phyloP scores from a whole-genome alignment of 2,329 filamentous ascomycete species.

The Myriosclerotinia duriaeana region DNA sequence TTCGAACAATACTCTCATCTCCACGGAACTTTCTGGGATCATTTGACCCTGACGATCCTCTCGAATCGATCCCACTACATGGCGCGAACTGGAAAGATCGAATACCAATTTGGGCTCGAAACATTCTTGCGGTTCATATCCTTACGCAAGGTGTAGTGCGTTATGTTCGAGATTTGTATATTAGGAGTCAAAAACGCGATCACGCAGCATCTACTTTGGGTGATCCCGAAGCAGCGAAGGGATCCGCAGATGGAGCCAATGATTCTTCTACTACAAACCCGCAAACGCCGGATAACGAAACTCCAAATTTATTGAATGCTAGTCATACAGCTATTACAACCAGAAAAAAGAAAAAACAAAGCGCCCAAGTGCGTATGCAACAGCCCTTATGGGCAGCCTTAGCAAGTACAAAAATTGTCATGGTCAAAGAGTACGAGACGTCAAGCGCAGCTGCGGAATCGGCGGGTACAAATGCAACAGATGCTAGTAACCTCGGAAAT shows the following conservation, averaged over 20 bases:
- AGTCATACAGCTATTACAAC: constrained; percentile 50
- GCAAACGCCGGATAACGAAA: constrained; percentile 34
- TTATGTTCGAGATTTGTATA: constrained; percentile 68
- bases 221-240: constrained; percentile 65
- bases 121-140: constrained; percentile 71
- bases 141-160: constrained; percentile 70
- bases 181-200: constrained; percentile 59
- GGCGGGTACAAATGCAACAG: constrained; percentile 70
- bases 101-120: constrained; percentile 66
- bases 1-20: constrained; percentile 37
- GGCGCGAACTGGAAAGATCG: constrained; percentile 52
- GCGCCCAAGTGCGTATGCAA: constrained; percentile 82
- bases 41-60: constrained; percentile 46
- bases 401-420: constrained; percentile 93
- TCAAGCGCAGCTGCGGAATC: constrained; percentile 74
- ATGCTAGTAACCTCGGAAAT: constrained; percentile 74
- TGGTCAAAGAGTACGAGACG: constrained; percentile 87
- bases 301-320: constrained; percentile 30
- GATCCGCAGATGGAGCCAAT: constrained; percentile 52
- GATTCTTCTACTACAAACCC: constrained; percentile 38
- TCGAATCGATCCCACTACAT: constrained; percentile 47
- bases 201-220: constrained; percentile 47
- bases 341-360: constrained; percentile 88
- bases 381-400: constrained; percentile 94
- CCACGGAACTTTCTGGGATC: constrained; percentile 33